A percentile compares a stretch with the other conserved stretches of the same genome.
Evolutionary conservation across 164 flowering plant species (phyloP).

Genomic region (Umbellularia californica): DNA sequence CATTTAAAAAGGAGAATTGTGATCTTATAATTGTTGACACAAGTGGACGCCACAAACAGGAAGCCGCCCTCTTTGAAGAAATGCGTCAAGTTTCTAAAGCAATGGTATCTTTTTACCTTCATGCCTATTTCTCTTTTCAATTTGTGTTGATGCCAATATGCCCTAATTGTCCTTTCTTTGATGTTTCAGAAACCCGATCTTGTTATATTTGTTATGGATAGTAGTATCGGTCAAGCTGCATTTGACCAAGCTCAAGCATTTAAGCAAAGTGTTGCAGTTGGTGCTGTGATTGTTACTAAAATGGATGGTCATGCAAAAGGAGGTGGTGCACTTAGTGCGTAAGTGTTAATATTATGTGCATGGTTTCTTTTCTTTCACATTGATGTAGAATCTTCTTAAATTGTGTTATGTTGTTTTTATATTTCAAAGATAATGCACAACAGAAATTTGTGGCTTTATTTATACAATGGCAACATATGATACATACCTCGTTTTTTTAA

Average conservation of each 20-base stretch:
- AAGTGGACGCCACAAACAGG: slow-evolving; percentile 98
- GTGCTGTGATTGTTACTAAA: slow-evolving; percentile 77
- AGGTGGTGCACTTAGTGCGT: slow-evolving; percentile 42
- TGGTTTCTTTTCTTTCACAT: neutral
- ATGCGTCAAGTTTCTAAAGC: slow-evolving; percentile 99
- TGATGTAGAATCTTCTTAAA: neutral
- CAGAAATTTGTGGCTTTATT: neutral
- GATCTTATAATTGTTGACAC: slow-evolving; percentile 97
- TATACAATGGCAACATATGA: neutral
- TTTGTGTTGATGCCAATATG: neutral
- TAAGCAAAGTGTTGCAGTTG: slow-evolving; percentile 94
- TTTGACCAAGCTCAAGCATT: slow-evolving; percentile 99
- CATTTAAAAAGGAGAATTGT: slow-evolving; percentile 92
- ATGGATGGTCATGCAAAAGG: slow-evolving; percentile 42
- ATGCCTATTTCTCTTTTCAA: neutral
- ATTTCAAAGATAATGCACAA: neutral
- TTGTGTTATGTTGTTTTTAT: neutral
- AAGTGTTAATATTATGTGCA: slow-evolving; percentile 12
- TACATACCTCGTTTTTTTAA: too few species aligned
- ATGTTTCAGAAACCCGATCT: slow-evolving; percentile 92
- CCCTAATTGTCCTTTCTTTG: neutral
- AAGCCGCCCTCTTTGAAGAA: slow-evolving; percentile 96
- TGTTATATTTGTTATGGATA: slow-evolving; percentile 96
- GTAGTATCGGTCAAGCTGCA: slow-evolving; percentile 99
- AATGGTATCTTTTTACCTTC: slow-evolving; percentile 45